Base-by-base conservation (phyloP, 2,329 filamentous ascomycete species). In the Epichloe sibirici region DNA sequence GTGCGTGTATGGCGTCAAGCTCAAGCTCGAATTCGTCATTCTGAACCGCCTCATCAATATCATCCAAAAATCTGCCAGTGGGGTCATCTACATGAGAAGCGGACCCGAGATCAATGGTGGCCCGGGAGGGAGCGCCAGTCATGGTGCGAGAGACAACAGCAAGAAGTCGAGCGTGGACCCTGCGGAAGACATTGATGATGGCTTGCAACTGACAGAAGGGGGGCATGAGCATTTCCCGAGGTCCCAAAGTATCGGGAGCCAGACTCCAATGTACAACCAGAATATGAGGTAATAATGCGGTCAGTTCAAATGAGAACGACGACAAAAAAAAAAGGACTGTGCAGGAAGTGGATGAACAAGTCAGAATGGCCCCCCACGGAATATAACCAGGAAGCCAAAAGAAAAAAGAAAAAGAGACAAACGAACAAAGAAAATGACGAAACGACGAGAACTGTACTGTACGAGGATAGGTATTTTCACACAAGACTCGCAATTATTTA, bases 21-120 rank as follows among this genome's bases (percentile, higher is more conserved):
- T 71, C 51, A 71, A 71, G 56, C 57, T 70, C 7, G 69, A 71
- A 35, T 69, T 70, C 50, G 65, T 64, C 34, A 70, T 71, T 7
- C 64, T 71, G 31, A 71, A 70, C 53, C 65, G 65, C 9, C 59
- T 71, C 2, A 65, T 70, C 5, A 61, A 66, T 37, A 64, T 61
- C 15, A 49, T 59, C 45, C 54, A 51, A 23, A 34, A 31, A 31
- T 34, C 49, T 2, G n/a, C 7, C 1, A n/a, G 39, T 8, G 48
- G 48, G 2, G 13, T 40, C 9, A 44, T 50, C 12, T 50, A 44
- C 12, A 34, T 52, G 7, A 38, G 11, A 23, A 52, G 51, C 28
- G 54, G 49, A 34, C 37, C 45, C 9, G 52, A 37, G 6, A 45
- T 40, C 15, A 31, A 21, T 21, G 25, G n/a, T 3, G 48, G 17